phyloP scores from a whole-genome alignment of 805 yeast species.

The Starmerella stigmatis region DNA sequence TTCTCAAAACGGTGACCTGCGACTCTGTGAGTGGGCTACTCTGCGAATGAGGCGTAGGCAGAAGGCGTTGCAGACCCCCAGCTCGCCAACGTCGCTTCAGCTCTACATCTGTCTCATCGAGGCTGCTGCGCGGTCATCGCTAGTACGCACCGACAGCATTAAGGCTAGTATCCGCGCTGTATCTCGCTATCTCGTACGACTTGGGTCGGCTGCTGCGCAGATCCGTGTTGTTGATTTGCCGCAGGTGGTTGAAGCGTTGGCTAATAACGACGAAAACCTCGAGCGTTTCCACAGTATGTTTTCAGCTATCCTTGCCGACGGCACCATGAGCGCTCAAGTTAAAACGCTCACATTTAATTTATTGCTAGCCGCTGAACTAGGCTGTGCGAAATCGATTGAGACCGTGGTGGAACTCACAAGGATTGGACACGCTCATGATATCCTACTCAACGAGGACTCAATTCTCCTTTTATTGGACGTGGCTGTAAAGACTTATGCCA shows the following conservation, averaged over 20 bases:
- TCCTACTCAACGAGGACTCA: conserved; percentile 20
- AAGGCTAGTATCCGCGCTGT: conserved; percentile 20
- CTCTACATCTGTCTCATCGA: conserved; percentile 22
- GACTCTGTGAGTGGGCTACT: conserved; percentile 28
- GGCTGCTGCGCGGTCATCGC: conserved; percentile 19
- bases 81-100: conserved; percentile 6
- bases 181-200: conserved; percentile 21
- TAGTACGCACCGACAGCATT: conserved; percentile 3
- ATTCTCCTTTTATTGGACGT: conserved; percentile 7
- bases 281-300: conserved; percentile 13
- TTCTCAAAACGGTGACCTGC: conserved; percentile 24
- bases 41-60: conserved; percentile 25
- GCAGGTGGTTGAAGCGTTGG: conserved; percentile 17
- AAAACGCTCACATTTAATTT: conserved; percentile 24
- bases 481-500: conserved; percentile 5
- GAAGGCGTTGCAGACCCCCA: conserved; percentile 14
- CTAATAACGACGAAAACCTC: not conserved
- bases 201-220: conserved; percentile 20
- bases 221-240: conserved; percentile 23
- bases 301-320: conserved; percentile 15
- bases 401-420: conserved; percentile 8
- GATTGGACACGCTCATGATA: conserved; percentile 6
- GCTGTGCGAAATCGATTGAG: not conserved
- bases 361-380: conserved; percentile 15
- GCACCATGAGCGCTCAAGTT: conserved; percentile 14